A percentile compares a stretch with the other conserved stretches of the same genome.
Conservation (phyloP, 768 basidiomycete species). For the Podaxis rugospora region DNA sequence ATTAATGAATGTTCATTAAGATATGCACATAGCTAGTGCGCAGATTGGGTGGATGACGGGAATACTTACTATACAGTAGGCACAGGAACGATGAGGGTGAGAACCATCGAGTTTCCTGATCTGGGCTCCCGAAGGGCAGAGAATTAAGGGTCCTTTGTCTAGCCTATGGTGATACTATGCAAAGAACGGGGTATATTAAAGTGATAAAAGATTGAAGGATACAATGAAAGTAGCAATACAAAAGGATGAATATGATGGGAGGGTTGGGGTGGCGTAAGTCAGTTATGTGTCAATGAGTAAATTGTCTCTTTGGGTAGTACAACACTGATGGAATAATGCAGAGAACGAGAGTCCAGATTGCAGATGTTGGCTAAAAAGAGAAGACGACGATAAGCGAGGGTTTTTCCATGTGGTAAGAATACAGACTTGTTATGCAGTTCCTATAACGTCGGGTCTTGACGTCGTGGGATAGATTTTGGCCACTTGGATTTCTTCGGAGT, state of each 20-base stretch:
- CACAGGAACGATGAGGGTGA: background rate
- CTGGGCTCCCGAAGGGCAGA: background rate
- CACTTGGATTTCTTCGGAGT: conserved; percentile 32
- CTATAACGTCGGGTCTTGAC: background rate
- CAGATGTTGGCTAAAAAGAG: background rate
- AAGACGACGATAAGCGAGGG: background rate
- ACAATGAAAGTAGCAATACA: conserved; percentile 1
- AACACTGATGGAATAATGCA: background rate
- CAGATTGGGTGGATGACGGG: background rate
- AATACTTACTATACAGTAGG: background rate
- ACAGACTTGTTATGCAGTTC: background rate
- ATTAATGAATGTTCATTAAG: background rate
- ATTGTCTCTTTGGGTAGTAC: background rate
- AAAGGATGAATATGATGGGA: background rate
- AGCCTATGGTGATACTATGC: background rate
- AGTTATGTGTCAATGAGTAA: background rate
- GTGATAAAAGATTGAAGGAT: background rate
- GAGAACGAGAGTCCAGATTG: background rate
- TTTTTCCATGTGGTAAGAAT: background rate
- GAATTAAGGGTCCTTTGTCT: background rate
- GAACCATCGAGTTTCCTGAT: background rate
- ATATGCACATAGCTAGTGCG: background rate
- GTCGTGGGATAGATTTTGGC: conserved; percentile 11
- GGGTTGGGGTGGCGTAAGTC: background rate
- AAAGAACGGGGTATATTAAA: background rate